Evolutionary conservation across 495 filamentous ascomycete genomes (phyloP), one percentile per base, ranked within the genome.

Genomic region (Penicillium daleae): DNA sequence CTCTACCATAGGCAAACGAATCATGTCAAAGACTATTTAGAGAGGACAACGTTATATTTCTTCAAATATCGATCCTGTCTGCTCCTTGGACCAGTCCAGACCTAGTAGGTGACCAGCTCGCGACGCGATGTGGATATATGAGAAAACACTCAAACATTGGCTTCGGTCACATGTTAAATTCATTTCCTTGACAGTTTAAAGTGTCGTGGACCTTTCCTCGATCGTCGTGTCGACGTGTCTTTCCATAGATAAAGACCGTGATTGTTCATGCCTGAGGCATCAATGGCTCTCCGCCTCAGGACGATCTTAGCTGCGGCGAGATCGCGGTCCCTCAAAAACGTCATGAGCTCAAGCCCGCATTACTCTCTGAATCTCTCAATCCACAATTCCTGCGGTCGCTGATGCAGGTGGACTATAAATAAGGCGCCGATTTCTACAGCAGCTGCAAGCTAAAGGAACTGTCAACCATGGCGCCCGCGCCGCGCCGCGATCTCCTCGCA

Each of bases 401-500:
- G 61, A 58, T 68, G 37, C 52, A 61, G 52, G 26, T 53, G 39
- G 24, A 52, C 50, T 27, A 64, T 32, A 62, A 51, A 54, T 26
- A 39, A 59, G 56, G 59, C 56, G 27, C 42, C 61, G 61, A 67
- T 63, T 58, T 40, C 64, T 52, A 56, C 35, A 49, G 27, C 32
- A 22, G 27, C 32, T 63, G 21, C 50, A 17, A 66, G 60, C 66
- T 33, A 40, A 63, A 52, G 42, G 40, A 65, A 54, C 44, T 54
- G 46, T 52, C 57, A 63, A 48, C 31, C 17, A 88, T 87, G 86
- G 83, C 85, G 6, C 85, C 85, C 32, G 57, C 57, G 61, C 69
- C 79, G 12, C 78, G 79, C 21, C 82, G 85, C 22, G 78, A 84
- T 49, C 80, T 83, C 57, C 76, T 90, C 22, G 65, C 84, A 7